Conservation (phyloP, 2,329 filamentous ascomycete genomes). For the Fusarium papillatum region DNA sequence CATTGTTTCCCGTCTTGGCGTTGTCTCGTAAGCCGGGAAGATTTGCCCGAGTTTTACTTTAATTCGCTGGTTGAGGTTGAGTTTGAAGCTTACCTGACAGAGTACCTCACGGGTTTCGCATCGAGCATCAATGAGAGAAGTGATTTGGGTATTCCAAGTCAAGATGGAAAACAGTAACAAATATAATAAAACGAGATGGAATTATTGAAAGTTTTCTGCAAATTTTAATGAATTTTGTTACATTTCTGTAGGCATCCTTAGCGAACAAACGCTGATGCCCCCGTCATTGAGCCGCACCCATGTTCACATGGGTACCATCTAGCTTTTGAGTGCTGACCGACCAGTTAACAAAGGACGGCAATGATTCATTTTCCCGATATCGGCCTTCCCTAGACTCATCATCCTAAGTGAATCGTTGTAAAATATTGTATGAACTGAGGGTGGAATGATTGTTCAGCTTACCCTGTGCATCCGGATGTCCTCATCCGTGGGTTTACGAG, state of each 20-base stretch:
- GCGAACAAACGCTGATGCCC: background rate
- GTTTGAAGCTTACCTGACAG: background rate
- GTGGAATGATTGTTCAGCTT: background rate
- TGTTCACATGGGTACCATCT: background rate
- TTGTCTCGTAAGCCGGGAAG: background rate
- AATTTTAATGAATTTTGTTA: background rate
- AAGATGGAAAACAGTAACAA: background rate
- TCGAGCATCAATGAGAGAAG: background rate
- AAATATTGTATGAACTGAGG: background rate
- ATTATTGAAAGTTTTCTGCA: background rate
- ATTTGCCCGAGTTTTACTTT: background rate
- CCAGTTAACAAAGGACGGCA: background rate
- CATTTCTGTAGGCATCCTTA: background rate
- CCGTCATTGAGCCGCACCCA: background rate
- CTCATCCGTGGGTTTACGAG: background rate
- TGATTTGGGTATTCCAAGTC: background rate
- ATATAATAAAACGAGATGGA: background rate
- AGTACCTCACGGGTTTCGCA: background rate
- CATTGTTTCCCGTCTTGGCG: background rate
- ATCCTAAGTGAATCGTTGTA: background rate
- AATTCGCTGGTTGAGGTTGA: background rate
- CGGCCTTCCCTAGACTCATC: background rate
- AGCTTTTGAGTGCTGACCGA: background rate
- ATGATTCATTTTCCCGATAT: constrained; percentile 1
- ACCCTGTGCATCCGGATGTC: background rate